Evolutionary conservation across 2,329 filamentous ascomycete species (phyloP).

Genomic region (Venturia carpophila): DNA sequence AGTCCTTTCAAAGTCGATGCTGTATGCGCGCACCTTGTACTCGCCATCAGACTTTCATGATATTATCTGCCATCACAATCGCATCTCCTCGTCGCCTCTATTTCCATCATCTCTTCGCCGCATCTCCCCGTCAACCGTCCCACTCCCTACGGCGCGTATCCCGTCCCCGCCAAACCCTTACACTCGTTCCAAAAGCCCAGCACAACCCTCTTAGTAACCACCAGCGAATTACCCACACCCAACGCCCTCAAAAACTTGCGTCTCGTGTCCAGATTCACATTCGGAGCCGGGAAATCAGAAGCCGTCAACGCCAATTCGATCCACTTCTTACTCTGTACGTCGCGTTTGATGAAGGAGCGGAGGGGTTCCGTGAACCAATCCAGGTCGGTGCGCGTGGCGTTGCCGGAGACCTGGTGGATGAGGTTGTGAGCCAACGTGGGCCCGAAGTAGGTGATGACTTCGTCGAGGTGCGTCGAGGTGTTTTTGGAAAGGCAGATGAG

Average conservation of each 20-base stretch:
- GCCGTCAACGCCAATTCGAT: conserved; percentile 12
- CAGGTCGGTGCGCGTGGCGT: conserved; percentile 62
- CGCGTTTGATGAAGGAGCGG: conserved; percentile 29
- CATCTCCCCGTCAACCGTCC: background rate
- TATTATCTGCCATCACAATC: no score
- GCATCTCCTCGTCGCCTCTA: no score
- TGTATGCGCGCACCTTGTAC: no score
- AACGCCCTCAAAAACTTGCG: conserved; percentile 1
- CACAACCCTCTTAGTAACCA: background rate
- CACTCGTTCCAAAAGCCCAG: background rate
- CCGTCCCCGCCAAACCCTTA: background rate
- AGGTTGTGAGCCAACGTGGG: conserved; percentile 53
- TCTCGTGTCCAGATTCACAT: background rate
- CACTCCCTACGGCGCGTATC: background rate
- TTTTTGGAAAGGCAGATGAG: conserved; percentile 10
- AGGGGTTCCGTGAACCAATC: conserved; percentile 46
- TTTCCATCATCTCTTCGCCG: no score
- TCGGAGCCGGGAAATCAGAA: conserved; percentile 1
- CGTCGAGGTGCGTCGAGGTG: conserved; percentile 27
- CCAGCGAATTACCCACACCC: background rate
- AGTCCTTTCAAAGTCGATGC: no score
- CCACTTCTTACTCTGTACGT: conserved; percentile 53
- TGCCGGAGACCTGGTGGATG: conserved; percentile 59
- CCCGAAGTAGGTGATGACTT: conserved; percentile 52
- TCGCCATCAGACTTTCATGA: no score